A percentile compares a stretch with the other conserved stretches of the same genome.
Evolutionary conservation across 2,329 filamentous ascomycete genomes (phyloP).

Genomic region (Aspergillus ibericus): DNA sequence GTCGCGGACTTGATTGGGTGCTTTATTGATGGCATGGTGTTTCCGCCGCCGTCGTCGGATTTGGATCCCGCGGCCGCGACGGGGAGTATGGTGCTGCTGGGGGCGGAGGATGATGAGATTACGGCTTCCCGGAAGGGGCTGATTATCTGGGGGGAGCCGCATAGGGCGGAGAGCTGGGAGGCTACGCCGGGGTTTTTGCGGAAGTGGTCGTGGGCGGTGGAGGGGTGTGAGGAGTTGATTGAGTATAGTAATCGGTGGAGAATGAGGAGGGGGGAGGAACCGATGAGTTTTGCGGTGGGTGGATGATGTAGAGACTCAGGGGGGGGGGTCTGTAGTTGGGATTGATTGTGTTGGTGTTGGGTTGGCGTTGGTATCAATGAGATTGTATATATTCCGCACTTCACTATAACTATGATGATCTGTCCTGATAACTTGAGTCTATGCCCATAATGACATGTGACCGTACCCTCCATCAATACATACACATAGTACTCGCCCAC

Average conservation of each 20-base stretch:
- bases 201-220: slow-evolving; percentile 20
- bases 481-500: no score
- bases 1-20: slow-evolving; percentile 14
- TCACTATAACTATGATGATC: no score
- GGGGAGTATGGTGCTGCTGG: neutral
- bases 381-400: no score
- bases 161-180: slow-evolving; percentile 17
- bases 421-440: no score
- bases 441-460: no score
- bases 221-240: slow-evolving; percentile 21
- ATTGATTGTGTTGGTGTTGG: no score
- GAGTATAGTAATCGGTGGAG: slow-evolving; percentile 1
- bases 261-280: neutral
- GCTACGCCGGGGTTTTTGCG: slow-evolving; percentile 19
- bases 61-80: neutral
- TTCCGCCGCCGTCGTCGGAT: neutral
- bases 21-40: neutral
- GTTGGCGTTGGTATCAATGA: no score
- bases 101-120: slow-evolving; percentile 15
- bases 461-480: no score
- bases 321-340: no score
- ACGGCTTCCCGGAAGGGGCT: slow-evolving; percentile 12
- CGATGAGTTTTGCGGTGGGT: neutral
- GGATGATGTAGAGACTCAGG: neutral
- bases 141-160: slow-evolving; percentile 21